Evolutionary conservation across 1,284 basidiomycete genomes (phyloP), one percentile per base, ranked within the genome.

Genomic region (Neonothopanus nambi): DNA sequence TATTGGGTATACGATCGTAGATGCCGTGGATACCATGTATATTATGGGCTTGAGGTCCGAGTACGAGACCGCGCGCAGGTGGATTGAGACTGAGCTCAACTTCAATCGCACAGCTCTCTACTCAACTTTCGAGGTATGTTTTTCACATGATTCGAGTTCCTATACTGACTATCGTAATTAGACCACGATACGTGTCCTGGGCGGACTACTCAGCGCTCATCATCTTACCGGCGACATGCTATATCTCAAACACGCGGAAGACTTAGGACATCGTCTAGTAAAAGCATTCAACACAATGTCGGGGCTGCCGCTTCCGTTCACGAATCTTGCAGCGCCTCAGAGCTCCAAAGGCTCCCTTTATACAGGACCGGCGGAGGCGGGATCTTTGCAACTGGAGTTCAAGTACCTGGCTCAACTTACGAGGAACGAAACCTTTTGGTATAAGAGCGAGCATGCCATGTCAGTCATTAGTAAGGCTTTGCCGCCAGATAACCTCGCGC

Each of bases 401-500:
- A 84, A 82, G 66, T 90, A 90, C 61, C 74, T 91, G 4, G 79
- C 80, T 33, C 70, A 82, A 58, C 63, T 89, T 35, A 85, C 82
- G 0, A 82, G 80, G 2, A 77, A 89, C 54, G 69, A 74, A 15
- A 67, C 70, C 0, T 91, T 87, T 65, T 90, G 87, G 87, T 69
- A 73, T 42, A 78, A 80, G 47, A 87, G 78, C 0, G 87, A 90
- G 65, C 72, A 72, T 66, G 86, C 84, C 36, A 67, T 78, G 58
- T 82, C 84, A 72, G 69, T 79, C 21, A 72, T 87, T 3, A 76
- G 85, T 39, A 82, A 79, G 50, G 65, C 79, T 30, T 30, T 45
- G 43, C 18, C 35, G 13, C 69, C 79, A 42, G 69, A 77, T 12
- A 78, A 83, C 18, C 70, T 94, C 13, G 84, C 82, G 1, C 87